Evolutionary conservation across 2,329 filamentous ascomycete species (phyloP).

Genomic region (Didymella pomorum): DNA sequence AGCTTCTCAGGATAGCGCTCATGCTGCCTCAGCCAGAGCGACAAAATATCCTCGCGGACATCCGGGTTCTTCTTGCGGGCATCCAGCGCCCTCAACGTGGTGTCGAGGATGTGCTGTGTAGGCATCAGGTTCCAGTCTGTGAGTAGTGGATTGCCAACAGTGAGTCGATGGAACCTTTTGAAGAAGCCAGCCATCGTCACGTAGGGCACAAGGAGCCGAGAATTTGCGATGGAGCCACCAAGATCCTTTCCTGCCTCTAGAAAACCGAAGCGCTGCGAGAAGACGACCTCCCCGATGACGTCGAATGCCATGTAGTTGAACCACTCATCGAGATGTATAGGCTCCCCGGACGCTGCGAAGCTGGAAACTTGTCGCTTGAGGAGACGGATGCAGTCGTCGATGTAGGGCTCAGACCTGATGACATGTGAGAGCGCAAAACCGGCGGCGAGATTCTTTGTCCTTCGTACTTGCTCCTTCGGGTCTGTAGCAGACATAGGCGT

Average conservation of each 20-base stretch:
- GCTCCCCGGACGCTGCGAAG: constrained; percentile 34
- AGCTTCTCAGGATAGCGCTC: constrained; percentile 47
- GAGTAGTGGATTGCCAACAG: constrained; percentile 38
- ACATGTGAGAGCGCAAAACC: constrained; percentile 41
- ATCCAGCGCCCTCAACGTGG: constrained; percentile 43
- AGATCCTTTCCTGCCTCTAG: constrained; percentile 43
- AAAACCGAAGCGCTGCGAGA: constrained; percentile 44
- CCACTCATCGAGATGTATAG: constrained; percentile 48
- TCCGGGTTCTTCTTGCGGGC: constrained; percentile 45
- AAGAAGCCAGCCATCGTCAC: constrained; percentile 37
- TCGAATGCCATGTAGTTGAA: constrained; percentile 50
- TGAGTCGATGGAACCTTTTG: constrained; percentile 33
- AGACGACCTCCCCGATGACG: constrained; percentile 50
- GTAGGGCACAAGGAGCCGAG: constrained; percentile 3
- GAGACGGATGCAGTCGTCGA: constrained; percentile 29
- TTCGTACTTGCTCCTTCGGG: constrained; percentile 44
- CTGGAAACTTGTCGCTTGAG: constrained; percentile 28
- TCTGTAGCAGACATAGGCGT: constrained; percentile 53
- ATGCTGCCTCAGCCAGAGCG: constrained; percentile 48
- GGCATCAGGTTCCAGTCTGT: constrained; percentile 48
- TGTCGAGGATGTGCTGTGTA: constrained; percentile 52
- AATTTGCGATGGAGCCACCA: constrained; percentile 49
- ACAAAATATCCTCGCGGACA: constrained; percentile 48
- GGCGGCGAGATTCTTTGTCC: constrained; percentile 22
- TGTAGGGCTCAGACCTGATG: constrained; percentile 19